Base-by-base conservation (phyloP, 768 basidiomycete species). In the Lepiota brunneoincarnata region DNA sequence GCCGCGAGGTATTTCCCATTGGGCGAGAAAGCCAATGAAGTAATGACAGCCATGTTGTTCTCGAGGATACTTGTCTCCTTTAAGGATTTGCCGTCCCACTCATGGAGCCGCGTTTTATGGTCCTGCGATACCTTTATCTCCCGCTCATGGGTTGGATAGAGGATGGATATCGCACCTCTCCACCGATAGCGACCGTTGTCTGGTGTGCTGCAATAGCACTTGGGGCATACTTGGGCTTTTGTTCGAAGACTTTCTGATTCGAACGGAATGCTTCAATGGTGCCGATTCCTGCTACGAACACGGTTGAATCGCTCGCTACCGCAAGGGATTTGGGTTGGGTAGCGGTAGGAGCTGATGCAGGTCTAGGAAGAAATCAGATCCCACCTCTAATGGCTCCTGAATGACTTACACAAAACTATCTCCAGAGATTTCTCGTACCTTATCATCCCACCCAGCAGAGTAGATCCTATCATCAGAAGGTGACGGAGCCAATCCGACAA, bases 401-500 rank as follows among this genome's bases (percentile, higher is more conserved):
- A 20, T 31, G 34, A 75, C 81, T 54, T 54, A 87, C 80, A 74
- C 67, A 66, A 82, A 86, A 56, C 65, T 68, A 69, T 17, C 70
- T 37, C 64, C 60, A 21, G 67, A 60, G 10, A 93, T 81, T 62
- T 91, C 90, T 41, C 86, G 76, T 3, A 93, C 72, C 28, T 67
- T 74, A 64, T 97, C 95, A 58, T 97, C 95, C 63, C 82, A 93
- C 11, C 90, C 94, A 14, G 83, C 71, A 18, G 87, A 87, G 61
- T 81, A 87, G 1, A 88, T 73, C 49, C 63, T 71, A 15, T 78
- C 82, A 23, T 80, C 82, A 6, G 67, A 64, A 0, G 70, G 61
- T 9, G 75, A 72, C 0, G 75, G 64, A 0, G 81, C 74, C 42
- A 97, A 68, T 0, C 78, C 85, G 0, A 84, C 78, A 17, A 97